Base-by-base conservation (phyloP, 2,329 filamentous ascomycete genomes). In the Xylaria sp. region DNA sequence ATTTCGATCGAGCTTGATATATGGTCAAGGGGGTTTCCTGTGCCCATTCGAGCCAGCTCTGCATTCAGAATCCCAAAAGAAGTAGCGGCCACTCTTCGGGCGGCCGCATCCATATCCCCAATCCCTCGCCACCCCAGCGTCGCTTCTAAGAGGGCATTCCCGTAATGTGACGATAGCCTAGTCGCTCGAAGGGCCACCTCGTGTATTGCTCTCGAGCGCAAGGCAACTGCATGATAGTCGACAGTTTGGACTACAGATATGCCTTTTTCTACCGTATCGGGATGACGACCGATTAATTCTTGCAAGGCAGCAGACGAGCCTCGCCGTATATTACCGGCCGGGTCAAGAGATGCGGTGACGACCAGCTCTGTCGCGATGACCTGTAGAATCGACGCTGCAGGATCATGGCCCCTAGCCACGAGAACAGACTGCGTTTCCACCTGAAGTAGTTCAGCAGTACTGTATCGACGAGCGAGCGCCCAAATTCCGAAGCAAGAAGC, bases 401-500 rank as follows among this genome's bases (percentile, higher is more conserved):
- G 66, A 72, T 72, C 64, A 66, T 82, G 78, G 28, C 80, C 74
- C 66, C 81, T 81, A 65, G 84, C 80, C 15, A 82, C 78, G 52
- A 81, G 75, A 63, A 87, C 77, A 46, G 85, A 81, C 73, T 83
- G 72, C 1, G 83, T 83, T 1, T 88, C 83, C 0, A 97, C 87
- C 0, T 84, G 84, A 12, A 91, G 84, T 7, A 98, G 85, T 79
- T 98, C 95, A 0, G 84, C 77, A 0, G 94, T 97, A 0, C 89
- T 90, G 76, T 98, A 99, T 64, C 95, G 91, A 65, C 96, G 88
- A 25, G 95, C 93, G 8, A 98, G 80, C 1, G 94, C 92, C 96
- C 96, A 99, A 28, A 98, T 91, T 7, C 96, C 96, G 78, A 98
- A 99, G 78, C 94, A 98, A 2, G 96, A 94, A 13, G 96, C 95